Base-by-base conservation (phyloP, 768 basidiomycete species). In the Panus rudis region DNA sequence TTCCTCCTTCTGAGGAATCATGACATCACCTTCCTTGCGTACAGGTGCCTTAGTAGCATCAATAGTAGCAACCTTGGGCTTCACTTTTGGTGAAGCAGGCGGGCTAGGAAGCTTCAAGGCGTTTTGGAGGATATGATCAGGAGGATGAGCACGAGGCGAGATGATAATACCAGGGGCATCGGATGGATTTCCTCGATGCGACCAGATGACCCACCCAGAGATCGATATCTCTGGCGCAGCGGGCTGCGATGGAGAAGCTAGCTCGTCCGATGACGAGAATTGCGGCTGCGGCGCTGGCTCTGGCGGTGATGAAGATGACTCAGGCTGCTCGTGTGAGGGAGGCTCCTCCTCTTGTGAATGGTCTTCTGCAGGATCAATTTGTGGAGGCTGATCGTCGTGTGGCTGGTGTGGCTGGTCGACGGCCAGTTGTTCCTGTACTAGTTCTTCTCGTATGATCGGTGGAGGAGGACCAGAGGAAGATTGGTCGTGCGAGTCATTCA, bases 151-250 rank as follows among this genome's bases (percentile, higher is more conserved):
- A 17, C 55, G 61, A 0, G 78, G 71, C 1, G 84, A 84, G 21
- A 88, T 81, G 50, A 87, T 84, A 45, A 87, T 75, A 3, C 78
- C 75, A 1, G 82, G 83, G 0, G 84, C 85, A 34, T 62, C 58
- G 3, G 72, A 64, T 0, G 85, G 85, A 56, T 85, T 65, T 2
- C 68, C 62, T 20, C 82, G 74, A n/a, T 73, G 72, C 0, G 84
- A 82, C 82, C 83, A 87, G 27, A 88, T 74, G 4, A 77, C 81
- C 64, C 76, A 85, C 27, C 64, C 63, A 8, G 50, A 48, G 28
- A 17, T 35, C 33, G 8, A 35, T 35, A 7, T 14, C n/a, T 43
- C 41, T 8, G 31, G 48, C n/a, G 46, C 49, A 19, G 25, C 26
- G 19, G 40, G 28, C 23, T 30, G 48, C 33, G 35, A 39, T 26